Base-by-base conservation (phyloP, 2,329 filamentous ascomycete genomes). In the Paracamarosporium sp. region DNA sequence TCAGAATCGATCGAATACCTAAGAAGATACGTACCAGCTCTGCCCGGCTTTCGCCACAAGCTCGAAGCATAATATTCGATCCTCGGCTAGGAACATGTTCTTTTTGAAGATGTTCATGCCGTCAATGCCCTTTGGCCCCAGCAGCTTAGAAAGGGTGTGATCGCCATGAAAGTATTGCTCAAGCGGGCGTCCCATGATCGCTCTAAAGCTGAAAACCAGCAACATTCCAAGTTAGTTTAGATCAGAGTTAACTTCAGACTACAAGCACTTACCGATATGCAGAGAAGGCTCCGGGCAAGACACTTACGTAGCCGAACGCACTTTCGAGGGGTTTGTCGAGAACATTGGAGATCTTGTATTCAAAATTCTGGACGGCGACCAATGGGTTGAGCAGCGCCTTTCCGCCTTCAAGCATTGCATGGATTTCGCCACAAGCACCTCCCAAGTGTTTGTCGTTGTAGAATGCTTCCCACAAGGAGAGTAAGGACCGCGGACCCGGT, bases 71-170 rank as follows among this genome's bases (percentile, higher is more conserved):
- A 99, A 86, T 82, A 99, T 99, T 87, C 95, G 93, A 89, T 99
- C 95, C 82, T 99, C 95, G 80, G 95, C 95, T 88, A 99, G 94
- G 86, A 98, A 99, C 95, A 99, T 98, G 87, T 99, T 99, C 88
- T 98, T 98, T 84, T 98, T 98, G 91, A 99, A 98, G 78, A 99
- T 98, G 82, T 98, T 98, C 95, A 98, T 98, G 70, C 94, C 94
- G 75, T 98, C 95, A 68, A 99, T 98, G 87, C 95, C 95, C 86
- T 99, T 99, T 83, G 97, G 96, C 69, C 94, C 94, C 55, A 97
- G 87, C 67, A 94, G 89, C 80, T 95, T 95, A 56, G 95, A 96
- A 30, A 98, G 86, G 0, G 95, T 98, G 80, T 98, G 95, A 74
- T 99, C 95, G 85, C 95, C 95, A 78, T 98, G 95, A 88, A 99